Percentiles rank a stretch among this genome's conserved stretches.
Evolutionary conservation across 2,329 filamentous ascomycete genomes (phyloP).

Genomic region (Alternaria ethzedia): DNA sequence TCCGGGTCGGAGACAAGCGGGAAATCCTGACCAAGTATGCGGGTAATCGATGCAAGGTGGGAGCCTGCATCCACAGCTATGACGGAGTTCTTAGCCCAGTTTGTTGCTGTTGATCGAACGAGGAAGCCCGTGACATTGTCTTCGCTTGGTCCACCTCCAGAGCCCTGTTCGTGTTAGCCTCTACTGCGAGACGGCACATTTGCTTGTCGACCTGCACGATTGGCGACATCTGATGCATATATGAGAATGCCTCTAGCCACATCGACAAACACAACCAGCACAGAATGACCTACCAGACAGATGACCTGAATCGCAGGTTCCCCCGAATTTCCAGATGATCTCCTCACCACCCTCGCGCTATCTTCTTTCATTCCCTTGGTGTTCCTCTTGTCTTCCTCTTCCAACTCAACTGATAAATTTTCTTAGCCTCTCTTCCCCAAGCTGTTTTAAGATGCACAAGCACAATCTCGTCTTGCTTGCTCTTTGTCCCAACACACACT

Average conservation of each 20-base stretch:
- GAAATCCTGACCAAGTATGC: slow-evolving; percentile 69
- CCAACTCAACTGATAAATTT: not conserved
- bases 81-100: slow-evolving; percentile 82
- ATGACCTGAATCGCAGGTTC: slow-evolving; percentile 57
- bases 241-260: not conserved
- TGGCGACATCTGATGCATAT: not conserved
- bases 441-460: not conserved
- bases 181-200: not conserved
- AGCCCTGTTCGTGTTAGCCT: slow-evolving; percentile 65
- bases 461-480: not conserved
- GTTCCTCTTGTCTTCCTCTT: not conserved
- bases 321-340: slow-evolving; percentile 42
- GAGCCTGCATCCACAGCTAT: slow-evolving; percentile 94
- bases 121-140: slow-evolving; percentile 89
- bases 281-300: slow-evolving; percentile 50
- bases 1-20: slow-evolving; percentile 48
- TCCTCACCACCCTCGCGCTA: slow-evolving; percentile 47
- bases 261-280: not conserved
- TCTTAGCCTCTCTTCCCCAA: not conserved
- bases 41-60: slow-evolving; percentile 83
- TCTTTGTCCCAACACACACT: not conserved
- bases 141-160: slow-evolving; percentile 88
- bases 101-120: slow-evolving; percentile 77
- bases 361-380: slow-evolving; percentile 50
- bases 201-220: not conserved